Evolutionary conservation across 1,139 yeast genomes (phyloP), one percentile per base, ranked within the genome.

Genomic region (Yamadazyma friedrichii): DNA sequence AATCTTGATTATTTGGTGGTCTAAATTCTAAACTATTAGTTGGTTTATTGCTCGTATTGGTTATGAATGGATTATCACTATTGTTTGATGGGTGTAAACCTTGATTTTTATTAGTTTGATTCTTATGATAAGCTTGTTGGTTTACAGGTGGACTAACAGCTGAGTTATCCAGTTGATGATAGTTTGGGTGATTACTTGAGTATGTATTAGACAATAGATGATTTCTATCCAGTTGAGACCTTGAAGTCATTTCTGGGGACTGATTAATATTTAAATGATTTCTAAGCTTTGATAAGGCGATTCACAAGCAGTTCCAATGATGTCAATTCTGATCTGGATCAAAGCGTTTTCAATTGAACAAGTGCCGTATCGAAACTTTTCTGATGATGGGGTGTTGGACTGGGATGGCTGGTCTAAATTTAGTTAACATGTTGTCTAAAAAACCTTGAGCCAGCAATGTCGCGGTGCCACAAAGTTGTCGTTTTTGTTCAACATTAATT

Each of bases 1-100:
- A 46, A 22, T 48, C 50, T 22, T 47, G 38, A 9, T 38, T 41
- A 31, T 39, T 40, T 2, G 47, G 46, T 24, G 49, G 50, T 26
- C 43, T 11, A 5, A 27, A 32, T 20, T 31, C 25, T 9, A 25
- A 25, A 6, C n/a, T 25, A 10, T 25, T 11, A 25, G 12, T 6
- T 25, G 28, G 28, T 25, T 25, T 25, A 20, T 20, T 20, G 8
- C 24, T 20, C 5, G 24, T 5, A 20, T 8, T 5, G 8, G 8
- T 8, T 20, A 20, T 6, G 8, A 20, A 20, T 20, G 24, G 8
- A 6, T 8, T 8, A 6, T 20, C 8, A 20, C 24, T 20, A 20
- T 29, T 29, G 15, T 16, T 29, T 13, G 20, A 15, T 15, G n/a
- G 29, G 6, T 15, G 6, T 29, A 15, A 29, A 9, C 15, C 8